Evolutionary conservation across 345 rosid genomes (phyloP).

Genomic region (Aquilaria yunnanensis): DNA sequence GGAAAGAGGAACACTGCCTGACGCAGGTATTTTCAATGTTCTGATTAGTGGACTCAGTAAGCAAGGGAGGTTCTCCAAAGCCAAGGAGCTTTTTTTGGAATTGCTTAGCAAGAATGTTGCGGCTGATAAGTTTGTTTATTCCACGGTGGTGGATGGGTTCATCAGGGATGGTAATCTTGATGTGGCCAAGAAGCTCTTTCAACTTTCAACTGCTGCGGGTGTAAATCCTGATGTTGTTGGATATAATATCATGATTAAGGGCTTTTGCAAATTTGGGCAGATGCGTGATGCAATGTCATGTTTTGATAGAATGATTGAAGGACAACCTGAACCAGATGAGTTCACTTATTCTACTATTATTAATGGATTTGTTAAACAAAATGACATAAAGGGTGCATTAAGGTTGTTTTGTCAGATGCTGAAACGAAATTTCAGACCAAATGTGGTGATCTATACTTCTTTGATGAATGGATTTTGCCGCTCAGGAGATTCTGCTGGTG

Average conservation of each 20-base stretch:
- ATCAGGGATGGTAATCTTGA: conserved; percentile 51
- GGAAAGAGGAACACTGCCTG: conserved; percentile 63
- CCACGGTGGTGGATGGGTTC: conserved; percentile 76
- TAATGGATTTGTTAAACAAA: conserved; percentile 75
- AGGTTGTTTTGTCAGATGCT: conserved; percentile 52
- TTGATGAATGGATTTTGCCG: conserved; percentile 48
- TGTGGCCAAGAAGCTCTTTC: conserved; percentile 55
- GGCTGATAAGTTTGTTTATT: conserved; percentile 63
- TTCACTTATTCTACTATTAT: conserved; percentile 78
- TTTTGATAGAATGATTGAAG: conserved; percentile 46
- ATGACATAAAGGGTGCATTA: conserved; percentile 49
- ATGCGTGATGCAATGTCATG: conserved; percentile 55
- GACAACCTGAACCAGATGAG: conserved; percentile 48
- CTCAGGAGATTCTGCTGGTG: conserved; percentile 39
- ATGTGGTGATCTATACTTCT: conserved; percentile 69
- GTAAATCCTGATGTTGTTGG: conserved; percentile 59
- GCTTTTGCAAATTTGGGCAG: conserved; percentile 74
- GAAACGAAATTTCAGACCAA: conserved; percentile 59
- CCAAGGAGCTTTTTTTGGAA: conserved; percentile 59
- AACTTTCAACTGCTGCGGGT: conserved; percentile 44
- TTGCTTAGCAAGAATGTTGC: conserved; percentile 62
- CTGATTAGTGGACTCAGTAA: conserved; percentile 79
- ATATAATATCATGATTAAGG: conserved; percentile 81
- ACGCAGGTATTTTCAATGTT: conserved; percentile 75
- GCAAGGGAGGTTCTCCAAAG: conserved; percentile 55